These are phyloP conservation scores for Tuber umbilicatum DNA, from an alignment of 495 filamentous ascomycete genomes.

Conservation along the genomic window DNA sequence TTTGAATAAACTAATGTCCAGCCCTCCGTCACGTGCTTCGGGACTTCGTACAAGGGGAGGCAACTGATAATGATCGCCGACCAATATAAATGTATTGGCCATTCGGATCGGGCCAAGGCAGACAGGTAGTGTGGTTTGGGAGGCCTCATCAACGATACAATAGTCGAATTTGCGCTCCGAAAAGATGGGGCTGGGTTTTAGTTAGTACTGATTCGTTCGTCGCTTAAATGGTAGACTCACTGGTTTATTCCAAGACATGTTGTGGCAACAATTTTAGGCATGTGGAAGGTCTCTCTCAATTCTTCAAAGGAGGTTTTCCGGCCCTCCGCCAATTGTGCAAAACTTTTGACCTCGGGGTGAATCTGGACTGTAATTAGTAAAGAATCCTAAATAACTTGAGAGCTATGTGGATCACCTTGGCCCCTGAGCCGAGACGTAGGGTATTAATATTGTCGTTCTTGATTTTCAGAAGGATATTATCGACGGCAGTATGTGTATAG, in stretches of 20 bases:
- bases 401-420: conserved; percentile 51
- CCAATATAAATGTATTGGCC: conserved; percentile 86
- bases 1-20: conserved; percentile 92
- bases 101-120: conserved; percentile 90
- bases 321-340: conserved; percentile 66
- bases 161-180: conserved; percentile 88
- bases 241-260: conserved; percentile 91
- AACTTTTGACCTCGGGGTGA: conserved; percentile 75
- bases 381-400: neutral
- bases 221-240: conserved; percentile 17
- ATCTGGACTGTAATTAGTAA: conserved; percentile 43
- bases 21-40: conserved; percentile 72
- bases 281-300: conserved; percentile 70
- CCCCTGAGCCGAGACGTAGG: conserved; percentile 69
- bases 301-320: conserved; percentile 72
- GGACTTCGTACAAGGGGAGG: conserved; percentile 91
- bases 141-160: conserved; percentile 96
- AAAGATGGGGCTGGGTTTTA: conserved; percentile 56
- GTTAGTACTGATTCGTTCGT: conserved; percentile 6
- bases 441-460: conserved; percentile 70
- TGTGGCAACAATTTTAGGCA: conserved; percentile 81
- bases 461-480: conserved; percentile 93
- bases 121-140: conserved; percentile 91
- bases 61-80: conserved; percentile 93
- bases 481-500: conserved; percentile 93